phyloP scores from a whole-genome alignment of 1,284 basidiomycete genomes.

The Sanghuangporus sanghuang region DNA sequence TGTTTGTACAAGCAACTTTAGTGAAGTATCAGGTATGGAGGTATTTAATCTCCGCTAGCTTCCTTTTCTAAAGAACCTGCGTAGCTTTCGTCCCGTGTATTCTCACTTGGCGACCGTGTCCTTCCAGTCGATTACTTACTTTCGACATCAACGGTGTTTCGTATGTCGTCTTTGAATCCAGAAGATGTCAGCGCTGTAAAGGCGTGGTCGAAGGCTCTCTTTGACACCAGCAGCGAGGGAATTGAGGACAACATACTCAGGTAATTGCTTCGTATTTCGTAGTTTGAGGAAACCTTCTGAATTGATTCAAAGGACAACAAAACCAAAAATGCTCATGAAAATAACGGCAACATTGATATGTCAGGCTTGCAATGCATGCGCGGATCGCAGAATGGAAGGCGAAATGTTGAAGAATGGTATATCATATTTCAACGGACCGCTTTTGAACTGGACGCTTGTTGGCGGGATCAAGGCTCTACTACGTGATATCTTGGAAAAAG shows the following conservation, averaged over 20 bases:
- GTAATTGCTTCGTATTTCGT: constrained; percentile 30
- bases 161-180: constrained; percentile 36
- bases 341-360: constrained; percentile 63
- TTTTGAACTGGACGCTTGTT: constrained; percentile 75
- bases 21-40: constrained; percentile 55
- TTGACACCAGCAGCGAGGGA: constrained; percentile 71
- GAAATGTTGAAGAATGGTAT: constrained; percentile 68
- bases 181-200: constrained; percentile 49
- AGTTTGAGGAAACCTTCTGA: constrained; percentile 2
- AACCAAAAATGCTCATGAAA: constrained; percentile 58
- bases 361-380: constrained; percentile 48
- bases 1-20: constrained; percentile 62
- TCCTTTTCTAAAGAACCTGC: constrained; percentile 21
- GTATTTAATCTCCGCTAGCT: constrained; percentile 21
- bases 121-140: constrained; percentile 49
- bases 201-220: constrained; percentile 70
- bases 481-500: constrained; percentile 51
- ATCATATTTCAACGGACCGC: constrained; percentile 66
- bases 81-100: constrained; percentile 28
- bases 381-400: constrained; percentile 52
- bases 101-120: constrained; percentile 35
- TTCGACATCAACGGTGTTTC: constrained; percentile 40
- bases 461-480: constrained; percentile 62
- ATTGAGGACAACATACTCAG: constrained; percentile 77
- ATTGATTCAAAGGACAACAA: constrained; percentile 48